Base-by-base conservation (phyloP, 2,329 filamentous ascomycete species). In the Colletotrichum trifolii region DNA sequence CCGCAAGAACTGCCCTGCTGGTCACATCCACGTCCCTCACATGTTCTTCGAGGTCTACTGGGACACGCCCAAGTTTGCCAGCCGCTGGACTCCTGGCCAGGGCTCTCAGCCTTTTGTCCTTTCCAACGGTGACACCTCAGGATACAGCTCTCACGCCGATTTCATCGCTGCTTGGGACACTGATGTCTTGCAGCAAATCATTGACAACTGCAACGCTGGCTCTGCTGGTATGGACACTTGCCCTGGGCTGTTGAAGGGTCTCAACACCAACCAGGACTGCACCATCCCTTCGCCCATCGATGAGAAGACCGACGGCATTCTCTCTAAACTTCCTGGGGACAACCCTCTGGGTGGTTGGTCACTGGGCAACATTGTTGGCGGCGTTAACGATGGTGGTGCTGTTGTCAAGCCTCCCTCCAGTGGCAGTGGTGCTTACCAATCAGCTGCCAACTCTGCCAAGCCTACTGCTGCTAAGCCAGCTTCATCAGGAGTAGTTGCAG, bases 131-230 rank as follows among this genome's bases (percentile, higher is more conserved):
- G 90, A 94, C 62, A 80, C 83, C 17, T 91, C 91, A 10, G 91
- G 91, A 60, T 92, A 86, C 79, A 87, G 87, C 70, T 84, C 85
- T 66, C 91, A 93, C 76, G 90, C 83, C 52, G 91, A 94, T 76
- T 93, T 94, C 78, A 77, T 91, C 69, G 87, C 91, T 67, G 91
- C 86, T 13, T 94, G 91, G 91, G 87, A 93, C 69, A 81, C 85
- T 67, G 75, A 80, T 35, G 82, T 84, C 49, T 87, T 92, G 54
- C 88, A 91, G 76, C 81, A 85, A 66, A 90, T 91, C 68, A 88
- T 92, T 69, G 82, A 91, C 73, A 85, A 81, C 54, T 93, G 91
- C 80, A 80, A 88, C 70, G 85, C 84, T 49, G 84, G 87, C 53
- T 83, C 83, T 62, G 68, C 73, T 7, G 87, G 86, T 54, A 88